Conservation (phyloP, 1,139 yeast genomes). For the Candida sp. region DNA sequence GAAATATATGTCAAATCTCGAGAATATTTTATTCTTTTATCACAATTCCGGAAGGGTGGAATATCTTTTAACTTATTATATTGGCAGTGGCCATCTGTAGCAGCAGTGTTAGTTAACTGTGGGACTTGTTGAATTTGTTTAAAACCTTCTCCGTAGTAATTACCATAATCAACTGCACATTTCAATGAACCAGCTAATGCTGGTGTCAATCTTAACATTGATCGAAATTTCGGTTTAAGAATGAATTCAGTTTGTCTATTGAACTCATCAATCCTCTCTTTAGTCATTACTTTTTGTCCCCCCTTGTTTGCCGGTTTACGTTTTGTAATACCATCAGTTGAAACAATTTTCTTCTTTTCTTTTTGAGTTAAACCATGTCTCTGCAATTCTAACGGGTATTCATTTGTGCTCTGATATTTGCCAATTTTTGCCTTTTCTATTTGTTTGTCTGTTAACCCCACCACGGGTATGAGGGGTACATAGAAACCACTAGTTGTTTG, state of each 20-base stretch:
- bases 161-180: not conserved
- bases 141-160: not conserved
- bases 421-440: too few species aligned
- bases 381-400: too few species aligned
- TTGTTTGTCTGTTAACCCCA: too few species aligned
- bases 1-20: constrained; percentile 8
- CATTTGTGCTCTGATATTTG: too few species aligned
- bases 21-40: constrained; percentile 7
- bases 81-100: not conserved
- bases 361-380: not conserved
- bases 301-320: not conserved
- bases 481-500: too few species aligned
- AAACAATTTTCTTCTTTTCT: not conserved
- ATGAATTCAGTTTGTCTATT: not conserved
- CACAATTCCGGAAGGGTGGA: not conserved
- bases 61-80: too few species aligned
- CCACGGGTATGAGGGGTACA: too few species aligned
- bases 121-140: not conserved
- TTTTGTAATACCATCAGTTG: not conserved
- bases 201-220: not conserved
- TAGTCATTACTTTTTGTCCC: not conserved
- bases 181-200: not conserved
- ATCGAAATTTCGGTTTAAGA: not conserved
- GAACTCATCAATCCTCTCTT: not conserved
- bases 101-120: not conserved